These are phyloP conservation scores for Pyrus bretschneideri DNA, from an alignment of 306 rosid species.

Conservation along the genomic window DNA sequence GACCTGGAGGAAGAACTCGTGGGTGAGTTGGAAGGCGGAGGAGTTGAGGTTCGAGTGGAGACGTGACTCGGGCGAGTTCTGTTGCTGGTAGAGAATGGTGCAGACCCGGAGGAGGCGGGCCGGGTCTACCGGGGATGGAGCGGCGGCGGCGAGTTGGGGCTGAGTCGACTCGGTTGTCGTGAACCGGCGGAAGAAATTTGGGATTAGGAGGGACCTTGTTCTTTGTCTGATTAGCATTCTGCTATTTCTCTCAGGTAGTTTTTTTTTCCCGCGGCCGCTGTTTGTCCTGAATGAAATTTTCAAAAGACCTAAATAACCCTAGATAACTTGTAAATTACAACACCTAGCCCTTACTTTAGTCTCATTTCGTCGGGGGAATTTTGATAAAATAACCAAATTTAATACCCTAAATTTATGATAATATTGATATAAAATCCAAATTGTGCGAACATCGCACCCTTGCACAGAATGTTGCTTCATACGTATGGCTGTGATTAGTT, in stretches of 20 bases:
- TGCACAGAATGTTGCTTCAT: too few relatives aligned
- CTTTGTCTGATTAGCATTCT: slow-evolving; percentile 21
- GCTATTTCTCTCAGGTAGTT: too few relatives aligned
- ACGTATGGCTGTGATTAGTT: too few relatives aligned
- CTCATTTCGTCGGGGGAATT: too few relatives aligned
- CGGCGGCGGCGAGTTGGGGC: background rate
- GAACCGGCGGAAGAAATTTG: slow-evolving; percentile 6
- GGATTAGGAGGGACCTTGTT: background rate
- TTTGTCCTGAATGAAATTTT: too few relatives aligned
- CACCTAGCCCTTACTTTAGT: too few relatives aligned
- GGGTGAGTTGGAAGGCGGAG: slow-evolving; percentile 50
- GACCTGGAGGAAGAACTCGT: slow-evolving; percentile 82
- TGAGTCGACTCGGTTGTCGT: slow-evolving; percentile 11
- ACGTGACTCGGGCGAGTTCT: slow-evolving; percentile 54
- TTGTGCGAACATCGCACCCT: too few relatives aligned
- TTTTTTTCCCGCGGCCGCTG: background rate
- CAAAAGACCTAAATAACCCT: too few relatives aligned
- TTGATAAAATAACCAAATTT: too few relatives aligned
- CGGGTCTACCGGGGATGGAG: slow-evolving; percentile 41
- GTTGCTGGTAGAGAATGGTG: slow-evolving; percentile 70
- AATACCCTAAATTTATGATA: too few relatives aligned
- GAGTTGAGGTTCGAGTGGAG: slow-evolving; percentile 56
- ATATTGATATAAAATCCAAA: too few relatives aligned
- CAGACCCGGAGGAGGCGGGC: slow-evolving; percentile 60
- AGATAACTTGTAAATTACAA: too few relatives aligned